Evolutionary conservation across 2,329 filamentous ascomycete species (phyloP).

Genomic region (Monosporascus sp.): DNA sequence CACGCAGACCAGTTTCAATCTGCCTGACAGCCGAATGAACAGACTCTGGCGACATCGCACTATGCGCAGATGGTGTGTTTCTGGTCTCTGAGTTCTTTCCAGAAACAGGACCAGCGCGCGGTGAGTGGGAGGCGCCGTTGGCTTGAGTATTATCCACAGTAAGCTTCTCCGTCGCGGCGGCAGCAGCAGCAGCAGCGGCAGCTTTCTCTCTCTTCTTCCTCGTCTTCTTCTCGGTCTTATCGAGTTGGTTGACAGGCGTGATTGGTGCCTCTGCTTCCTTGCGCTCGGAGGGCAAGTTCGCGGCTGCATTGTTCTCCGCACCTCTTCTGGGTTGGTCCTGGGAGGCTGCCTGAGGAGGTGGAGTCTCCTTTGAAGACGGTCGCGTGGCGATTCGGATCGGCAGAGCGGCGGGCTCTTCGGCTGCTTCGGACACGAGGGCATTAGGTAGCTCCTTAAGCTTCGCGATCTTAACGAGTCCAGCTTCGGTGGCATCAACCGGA

Average conservation of each 20-base stretch:
- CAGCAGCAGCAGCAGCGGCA: conserved; percentile 29
- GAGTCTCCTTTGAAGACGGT: conserved; percentile 21
- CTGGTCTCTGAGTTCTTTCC: conserved; percentile 28
- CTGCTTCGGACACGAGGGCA: conserved; percentile 39
- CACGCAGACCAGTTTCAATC: conserved; percentile 46
- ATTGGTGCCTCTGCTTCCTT: conserved; percentile 20
- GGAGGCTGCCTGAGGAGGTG: conserved; percentile 13
- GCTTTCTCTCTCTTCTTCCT: conserved; percentile 51
- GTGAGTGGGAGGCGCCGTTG: conserved; percentile 32
- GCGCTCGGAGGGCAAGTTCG: conserved; percentile 19
- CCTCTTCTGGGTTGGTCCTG: conserved; percentile 20
- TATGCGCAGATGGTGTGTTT: conserved; percentile 13
- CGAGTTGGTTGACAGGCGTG: conserved; percentile 22
- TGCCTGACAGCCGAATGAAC: conserved; percentile 49
- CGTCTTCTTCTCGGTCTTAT: conserved; percentile 27
- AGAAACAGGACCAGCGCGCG: conserved; percentile 27
- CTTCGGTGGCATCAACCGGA: conserved; percentile 68
- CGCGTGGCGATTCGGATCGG: conserved; percentile 21
- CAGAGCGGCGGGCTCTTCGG: conserved; percentile 32
- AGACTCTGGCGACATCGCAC: conserved; percentile 32
- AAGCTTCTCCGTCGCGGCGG: conserved; percentile 40
- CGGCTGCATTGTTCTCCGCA: conserved; percentile 14
- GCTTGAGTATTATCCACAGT: conserved; percentile 30
- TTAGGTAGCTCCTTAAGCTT: conserved; percentile 55
- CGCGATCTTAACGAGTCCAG: conserved; percentile 68